Evolutionary conservation across 768 basidiomycete species (phyloP).

Genomic region (Naematelia encephala): DNA sequence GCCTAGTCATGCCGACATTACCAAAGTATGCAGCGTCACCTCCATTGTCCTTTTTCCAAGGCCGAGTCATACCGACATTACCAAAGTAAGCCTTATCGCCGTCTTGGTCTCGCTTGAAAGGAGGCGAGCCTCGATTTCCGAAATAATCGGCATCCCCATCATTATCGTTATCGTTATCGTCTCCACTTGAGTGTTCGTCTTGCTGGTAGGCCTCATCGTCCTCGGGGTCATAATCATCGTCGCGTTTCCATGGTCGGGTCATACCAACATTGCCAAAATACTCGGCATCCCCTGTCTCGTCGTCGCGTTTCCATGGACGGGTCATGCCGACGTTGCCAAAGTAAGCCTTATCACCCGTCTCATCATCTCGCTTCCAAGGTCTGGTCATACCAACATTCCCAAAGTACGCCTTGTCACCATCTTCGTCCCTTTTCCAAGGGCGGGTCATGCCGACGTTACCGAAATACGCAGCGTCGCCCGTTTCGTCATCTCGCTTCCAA

Average conservation of each 20-base stretch:
- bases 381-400: background rate
- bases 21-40: background rate
- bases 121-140: background rate
- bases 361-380: slow-evolving; percentile 3
- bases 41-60: slow-evolving; percentile 3
- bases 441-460: background rate
- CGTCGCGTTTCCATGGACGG: slow-evolving; percentile 2
- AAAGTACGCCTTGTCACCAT: background rate
- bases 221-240: background rate
- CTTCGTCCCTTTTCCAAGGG: slow-evolving; percentile 5
- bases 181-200: background rate
- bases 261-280: background rate
- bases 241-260: background rate
- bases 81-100: background rate
- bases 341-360: background rate
- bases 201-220: background rate
- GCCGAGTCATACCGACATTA: too few species aligned
- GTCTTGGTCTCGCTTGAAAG: background rate
- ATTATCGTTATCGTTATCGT: background rate
- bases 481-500: slow-evolving; percentile 11
- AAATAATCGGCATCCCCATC: slow-evolving; percentile 2
- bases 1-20: background rate
- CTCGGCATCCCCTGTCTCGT: background rate
- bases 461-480: background rate
- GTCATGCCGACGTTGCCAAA: background rate